phyloP scores from a whole-genome alignment of 306 rosid genomes.

The Abrus precatorius region DNA sequence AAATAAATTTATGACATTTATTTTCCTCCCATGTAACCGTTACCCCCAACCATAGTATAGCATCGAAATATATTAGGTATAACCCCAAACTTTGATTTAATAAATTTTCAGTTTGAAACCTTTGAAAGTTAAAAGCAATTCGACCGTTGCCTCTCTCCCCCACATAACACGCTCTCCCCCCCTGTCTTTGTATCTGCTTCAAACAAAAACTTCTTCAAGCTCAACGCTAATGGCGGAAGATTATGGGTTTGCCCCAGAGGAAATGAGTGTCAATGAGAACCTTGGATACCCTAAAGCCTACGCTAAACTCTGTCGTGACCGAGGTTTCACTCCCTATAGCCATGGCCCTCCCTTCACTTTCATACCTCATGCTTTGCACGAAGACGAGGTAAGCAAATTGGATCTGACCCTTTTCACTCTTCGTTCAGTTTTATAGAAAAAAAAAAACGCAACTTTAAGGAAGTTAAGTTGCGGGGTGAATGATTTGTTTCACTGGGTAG shows the following conservation, averaged over 20 bases:
- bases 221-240: conserved; percentile 65
- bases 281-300: conserved; percentile 87
- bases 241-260: conserved; percentile 66
- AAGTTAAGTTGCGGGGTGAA: conserved; percentile 21
- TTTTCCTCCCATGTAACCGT: conserved; percentile 62
- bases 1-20: background rate
- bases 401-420: background rate
- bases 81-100: conserved; percentile 38
- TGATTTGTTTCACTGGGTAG: conserved; percentile 13
- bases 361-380: conserved; percentile 73
- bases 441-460: background rate
- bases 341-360: conserved; percentile 88
- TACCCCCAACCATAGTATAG: background rate
- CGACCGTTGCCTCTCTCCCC: conserved; percentile 68
- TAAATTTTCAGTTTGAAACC: conserved; percentile 17
- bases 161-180: conserved; percentile 24
- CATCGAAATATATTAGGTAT: conserved; percentile 35
- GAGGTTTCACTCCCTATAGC: conserved; percentile 60
- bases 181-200: background rate
- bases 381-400: conserved; percentile 70
- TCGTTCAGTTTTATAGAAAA: conserved; percentile 21
- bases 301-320: conserved; percentile 73
- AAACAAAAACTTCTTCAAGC: conserved; percentile 37
- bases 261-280: conserved; percentile 67
- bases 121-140: conserved; percentile 42